A percentile compares a stretch with the other conserved stretches of the same genome.
These are phyloP conservation scores for Wakefieldia striispora DNA, from an alignment of 768 basidiomycete genomes.

Conservation along the genomic window DNA sequence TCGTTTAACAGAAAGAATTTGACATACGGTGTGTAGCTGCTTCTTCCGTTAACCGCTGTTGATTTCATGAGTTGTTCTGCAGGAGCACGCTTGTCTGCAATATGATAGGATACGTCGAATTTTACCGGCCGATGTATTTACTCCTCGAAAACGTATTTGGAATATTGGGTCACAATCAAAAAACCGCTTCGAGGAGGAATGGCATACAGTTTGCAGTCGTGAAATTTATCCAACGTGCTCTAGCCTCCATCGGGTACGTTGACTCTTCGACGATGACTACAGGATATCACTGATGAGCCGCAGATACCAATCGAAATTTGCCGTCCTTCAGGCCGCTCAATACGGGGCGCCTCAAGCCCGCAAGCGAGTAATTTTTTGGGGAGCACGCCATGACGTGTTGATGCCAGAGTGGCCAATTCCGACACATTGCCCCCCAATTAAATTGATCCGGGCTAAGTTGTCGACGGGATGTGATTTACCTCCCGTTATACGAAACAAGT, in stretches of 20 bases:
- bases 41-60: neutral
- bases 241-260: conserved; percentile 63
- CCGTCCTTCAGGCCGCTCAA: conserved; percentile 64
- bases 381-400: conserved; percentile 52
- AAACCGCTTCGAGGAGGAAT: conserved; percentile 36
- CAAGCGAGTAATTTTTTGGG: conserved; percentile 66
- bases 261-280: neutral
- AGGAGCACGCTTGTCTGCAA: conserved; percentile 66
- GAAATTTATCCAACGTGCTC: conserved; percentile 61
- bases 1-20: conserved; percentile 44
- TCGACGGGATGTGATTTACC: conserved; percentile 42
- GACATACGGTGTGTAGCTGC: conserved; percentile 50
- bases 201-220: conserved; percentile 54
- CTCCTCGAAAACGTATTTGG: conserved; percentile 75
- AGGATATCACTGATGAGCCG: neutral
- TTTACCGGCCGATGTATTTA: conserved; percentile 60
- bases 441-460: conserved; percentile 36
- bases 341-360: conserved; percentile 75
- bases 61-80: neutral
- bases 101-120: conserved; percentile 69
- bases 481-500: conserved; percentile 44
- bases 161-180: conserved; percentile 49
- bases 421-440: conserved; percentile 47
- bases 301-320: conserved; percentile 62
- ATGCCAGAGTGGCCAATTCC: conserved; percentile 67